These are phyloP conservation scores for Plasmodium knowlesi DNA, from an alignment of 169 alveolate species.

Conservation along the genomic window DNA sequence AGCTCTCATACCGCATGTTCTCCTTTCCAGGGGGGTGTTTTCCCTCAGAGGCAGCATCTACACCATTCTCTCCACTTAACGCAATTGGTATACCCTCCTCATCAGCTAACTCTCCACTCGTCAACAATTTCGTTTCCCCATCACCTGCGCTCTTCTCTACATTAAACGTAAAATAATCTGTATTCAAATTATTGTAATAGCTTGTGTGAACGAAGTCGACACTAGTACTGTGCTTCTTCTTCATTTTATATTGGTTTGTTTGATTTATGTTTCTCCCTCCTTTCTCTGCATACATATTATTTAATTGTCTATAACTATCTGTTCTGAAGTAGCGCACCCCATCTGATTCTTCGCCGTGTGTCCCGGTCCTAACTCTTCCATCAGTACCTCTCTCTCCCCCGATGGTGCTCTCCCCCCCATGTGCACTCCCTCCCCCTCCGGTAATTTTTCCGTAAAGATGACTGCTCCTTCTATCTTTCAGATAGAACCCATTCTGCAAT, in stretches of 20 bases:
- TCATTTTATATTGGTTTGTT: background rate
- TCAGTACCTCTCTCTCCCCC: background rate
- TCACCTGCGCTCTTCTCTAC: background rate
- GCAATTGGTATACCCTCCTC: background rate
- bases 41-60: background rate
- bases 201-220: constrained; percentile 16
- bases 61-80: background rate
- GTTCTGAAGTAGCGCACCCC: background rate
- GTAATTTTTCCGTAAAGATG: background rate
- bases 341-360: background rate
- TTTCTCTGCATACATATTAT: background rate
- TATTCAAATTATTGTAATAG: constrained; percentile 27
- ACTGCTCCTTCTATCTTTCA: background rate
- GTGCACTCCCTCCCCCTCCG: background rate
- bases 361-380: background rate
- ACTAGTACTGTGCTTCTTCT: background rate
- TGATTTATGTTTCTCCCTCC: background rate
- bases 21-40: background rate
- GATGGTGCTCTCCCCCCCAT: background rate
- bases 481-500: background rate
- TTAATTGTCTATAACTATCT: background rate
- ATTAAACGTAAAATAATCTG: constrained; percentile 31
- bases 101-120: background rate
- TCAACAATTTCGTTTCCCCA: background rate
- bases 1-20: constrained; percentile 9